Evolutionary conservation across 371 early-diverging fungal species (phyloP).

Genomic region (Apophysomyces variabilis): DNA sequence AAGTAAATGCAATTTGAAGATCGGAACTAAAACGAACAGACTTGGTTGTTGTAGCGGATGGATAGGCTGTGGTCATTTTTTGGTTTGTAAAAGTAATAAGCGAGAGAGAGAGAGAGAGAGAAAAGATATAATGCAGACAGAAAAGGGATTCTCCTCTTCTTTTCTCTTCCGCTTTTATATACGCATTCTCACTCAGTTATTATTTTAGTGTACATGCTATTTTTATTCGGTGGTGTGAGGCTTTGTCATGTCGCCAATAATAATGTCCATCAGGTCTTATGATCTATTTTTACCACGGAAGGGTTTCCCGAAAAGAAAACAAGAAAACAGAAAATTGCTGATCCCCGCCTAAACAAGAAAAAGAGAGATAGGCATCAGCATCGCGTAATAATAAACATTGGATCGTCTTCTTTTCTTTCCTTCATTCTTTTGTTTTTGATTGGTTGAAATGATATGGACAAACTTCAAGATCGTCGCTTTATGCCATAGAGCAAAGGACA

Average conservation of each 20-base stretch:
- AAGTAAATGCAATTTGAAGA: conserved; percentile 25
- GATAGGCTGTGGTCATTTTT: neutral
- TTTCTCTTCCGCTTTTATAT: too few relatives aligned
- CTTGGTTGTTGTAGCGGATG: conserved; percentile 10
- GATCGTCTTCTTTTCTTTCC: too few relatives aligned
- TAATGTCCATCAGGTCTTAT: neutral
- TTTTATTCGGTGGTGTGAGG: neutral
- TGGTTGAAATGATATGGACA: too few relatives aligned
- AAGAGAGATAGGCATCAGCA: too few relatives aligned
- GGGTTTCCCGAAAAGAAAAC: neutral
- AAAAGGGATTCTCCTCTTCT: too few relatives aligned
- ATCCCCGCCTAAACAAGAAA: neutral
- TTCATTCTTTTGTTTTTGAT: too few relatives aligned
- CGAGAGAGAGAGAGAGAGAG: neutral
- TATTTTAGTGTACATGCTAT: neutral
- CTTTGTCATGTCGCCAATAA: neutral
- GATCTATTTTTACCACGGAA: conserved; percentile 5
- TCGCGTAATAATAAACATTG: too few relatives aligned
- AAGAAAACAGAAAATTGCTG: neutral
- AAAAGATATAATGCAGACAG: too few relatives aligned
- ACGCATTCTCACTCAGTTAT: too few relatives aligned
- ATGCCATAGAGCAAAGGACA: neutral
- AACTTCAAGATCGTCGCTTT: conserved; percentile 2
- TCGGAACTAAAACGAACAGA: conserved; percentile 27
- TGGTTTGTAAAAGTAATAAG: neutral